Conservation (phyloP, 805 yeast species). For the Pichia occidentalis region DNA sequence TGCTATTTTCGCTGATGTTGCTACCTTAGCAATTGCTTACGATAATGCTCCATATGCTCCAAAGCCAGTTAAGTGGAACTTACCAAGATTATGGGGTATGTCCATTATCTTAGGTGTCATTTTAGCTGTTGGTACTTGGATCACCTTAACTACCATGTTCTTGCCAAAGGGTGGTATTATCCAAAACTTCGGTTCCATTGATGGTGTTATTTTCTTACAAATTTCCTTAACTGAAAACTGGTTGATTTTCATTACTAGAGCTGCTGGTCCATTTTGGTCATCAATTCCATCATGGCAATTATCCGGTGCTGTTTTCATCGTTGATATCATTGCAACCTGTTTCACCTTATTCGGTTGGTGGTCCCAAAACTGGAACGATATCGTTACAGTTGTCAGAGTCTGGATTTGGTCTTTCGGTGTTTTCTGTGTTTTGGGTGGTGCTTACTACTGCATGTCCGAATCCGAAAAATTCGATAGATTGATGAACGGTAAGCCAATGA, state of each 20-base stretch:
- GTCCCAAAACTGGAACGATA: constrained; percentile 92
- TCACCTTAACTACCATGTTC: constrained; percentile 86
- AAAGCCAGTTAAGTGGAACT: constrained; percentile 88
- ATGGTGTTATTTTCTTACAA: constrained; percentile 85
- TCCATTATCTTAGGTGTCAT: constrained; percentile 74
- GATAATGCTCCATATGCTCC: constrained; percentile 87
- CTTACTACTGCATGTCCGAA: constrained; percentile 81
- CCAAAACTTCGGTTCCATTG: constrained; percentile 87
- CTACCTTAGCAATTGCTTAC: constrained; percentile 82
- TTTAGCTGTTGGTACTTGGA: constrained; percentile 86
- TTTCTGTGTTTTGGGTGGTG: constrained; percentile 90
- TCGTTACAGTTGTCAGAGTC: constrained; percentile 83
- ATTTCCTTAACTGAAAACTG: constrained; percentile 91
- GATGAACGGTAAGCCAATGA: constrained; percentile 65
- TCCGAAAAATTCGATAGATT: constrained; percentile 68
- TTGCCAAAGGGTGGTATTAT: constrained; percentile 81
- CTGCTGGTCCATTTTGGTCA: constrained; percentile 96
- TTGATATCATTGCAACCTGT: constrained; percentile 83
- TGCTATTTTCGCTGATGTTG: constrained; percentile 95
- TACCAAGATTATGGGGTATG: constrained; percentile 94
- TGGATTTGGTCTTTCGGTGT: constrained; percentile 92
- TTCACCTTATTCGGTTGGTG: constrained; percentile 92
- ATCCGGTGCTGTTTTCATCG: constrained; percentile 81
- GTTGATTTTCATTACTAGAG: constrained; percentile 92
- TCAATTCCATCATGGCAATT: constrained; percentile 91